Evolutionary conservation across 2,329 filamentous ascomycete species (phyloP), one percentile per base, ranked within the genome.

Genomic region (Hortaea werneckii): DNA sequence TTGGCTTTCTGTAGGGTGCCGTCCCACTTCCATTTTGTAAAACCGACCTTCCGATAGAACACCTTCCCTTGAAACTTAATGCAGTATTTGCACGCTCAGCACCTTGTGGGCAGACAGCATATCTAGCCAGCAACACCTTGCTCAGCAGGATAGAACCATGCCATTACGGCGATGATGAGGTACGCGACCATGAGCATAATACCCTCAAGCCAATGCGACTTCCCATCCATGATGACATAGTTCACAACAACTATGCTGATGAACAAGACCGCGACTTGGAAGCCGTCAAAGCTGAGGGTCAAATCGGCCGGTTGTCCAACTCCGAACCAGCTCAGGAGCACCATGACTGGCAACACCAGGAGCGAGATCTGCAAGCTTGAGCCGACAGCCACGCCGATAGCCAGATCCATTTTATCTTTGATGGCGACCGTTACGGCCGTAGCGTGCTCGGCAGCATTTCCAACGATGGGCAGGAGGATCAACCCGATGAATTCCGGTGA

Each of bases 211-310:
- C 71, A 73, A 60, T 74, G 64, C 29, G 53, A 58, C 46, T 65
- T 62, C 40, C 63, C 64, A 48, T 66, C 63, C 65, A 70, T 13
- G 7, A 50, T 9, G 10, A 39, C 37, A 26, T 39, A 39, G 37
- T 39, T 39, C 10, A 39, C 37, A 10, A 39, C 10, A 28, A 32
- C 5, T 6, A 37, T 40, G 29, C 30, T 35, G 41, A 35, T 34
- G 32, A 37, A 43, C 1, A 82, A 63, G 1, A 77, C 66, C 2
- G 74, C 83, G 10, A 95, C 82, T 67, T 95, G 87, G 71, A 95
- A 95, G 1, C 81, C 81, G 60, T 94, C 87, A 62, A 95, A 92
- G 63, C 83, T 83, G 5, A 94, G 75, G 13, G 81, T 86, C 86
- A 84, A 42, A 29, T 76, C 68, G 0, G 50, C 52, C 6, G 54